Conservation (phyloP, 1,284 basidiomycete species). For the Neolentinus lepideus region DNA sequence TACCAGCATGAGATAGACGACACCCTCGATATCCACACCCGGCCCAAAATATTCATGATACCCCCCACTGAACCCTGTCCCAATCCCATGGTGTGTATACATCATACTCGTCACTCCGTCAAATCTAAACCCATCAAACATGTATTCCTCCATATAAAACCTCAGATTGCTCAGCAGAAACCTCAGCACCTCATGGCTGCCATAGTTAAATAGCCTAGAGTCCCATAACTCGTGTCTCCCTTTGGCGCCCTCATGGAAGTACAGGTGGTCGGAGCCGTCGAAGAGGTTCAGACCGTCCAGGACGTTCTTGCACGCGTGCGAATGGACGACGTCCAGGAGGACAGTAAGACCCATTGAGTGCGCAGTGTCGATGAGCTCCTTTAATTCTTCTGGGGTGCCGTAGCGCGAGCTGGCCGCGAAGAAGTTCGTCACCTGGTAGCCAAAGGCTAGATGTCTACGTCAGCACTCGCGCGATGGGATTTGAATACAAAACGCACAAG, state of each 20-base stretch:
- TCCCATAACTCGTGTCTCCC: conserved; percentile 98
- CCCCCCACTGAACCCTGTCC: conserved; percentile 93
- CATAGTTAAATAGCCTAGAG: conserved; percentile 94
- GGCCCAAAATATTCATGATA: conserved; percentile 98
- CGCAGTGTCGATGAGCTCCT: conserved; percentile 91
- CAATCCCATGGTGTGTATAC: conserved; percentile 96
- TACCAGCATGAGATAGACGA: conserved; percentile 95
- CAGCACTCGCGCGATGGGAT: background rate
- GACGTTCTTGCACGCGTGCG: conserved; percentile 97
- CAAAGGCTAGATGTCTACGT: conserved; percentile 60
- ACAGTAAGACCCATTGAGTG: conserved; percentile 92
- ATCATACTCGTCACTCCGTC: conserved; percentile 99
- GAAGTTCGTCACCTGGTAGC: conserved; percentile 97
- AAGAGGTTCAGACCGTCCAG: conserved; percentile 94
- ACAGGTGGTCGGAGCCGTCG: conserved; percentile 93
- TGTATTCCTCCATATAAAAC: conserved; percentile 93
- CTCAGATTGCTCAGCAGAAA: conserved; percentile 94
- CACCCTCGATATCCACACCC: conserved; percentile 79
- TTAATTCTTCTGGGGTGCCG: conserved; percentile 92
- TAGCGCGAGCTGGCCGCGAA: conserved; percentile 96
- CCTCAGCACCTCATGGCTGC: conserved; percentile 86
- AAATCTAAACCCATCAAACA: conserved; percentile 96
- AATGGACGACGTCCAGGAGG: conserved; percentile 94
- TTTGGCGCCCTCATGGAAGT: conserved; percentile 91
- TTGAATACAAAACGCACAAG: conserved; percentile 52